Percentiles rank a stretch among this genome's conserved stretches.
Conservation (phyloP, 768 basidiomycete species). For the Russula virescens region DNA sequence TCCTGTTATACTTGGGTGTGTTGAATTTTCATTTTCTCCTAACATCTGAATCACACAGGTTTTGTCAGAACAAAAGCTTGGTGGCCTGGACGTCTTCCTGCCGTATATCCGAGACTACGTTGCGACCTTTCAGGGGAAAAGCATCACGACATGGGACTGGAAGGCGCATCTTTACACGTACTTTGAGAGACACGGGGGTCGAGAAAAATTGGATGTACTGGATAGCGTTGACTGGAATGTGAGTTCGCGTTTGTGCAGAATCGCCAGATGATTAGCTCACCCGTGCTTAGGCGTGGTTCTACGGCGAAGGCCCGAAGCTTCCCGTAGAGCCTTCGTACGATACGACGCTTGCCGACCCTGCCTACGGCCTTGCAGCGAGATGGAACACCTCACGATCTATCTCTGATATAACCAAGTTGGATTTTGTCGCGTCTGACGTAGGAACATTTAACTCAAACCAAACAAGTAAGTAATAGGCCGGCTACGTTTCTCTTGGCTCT, state of each 20-base stretch:
- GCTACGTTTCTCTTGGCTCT: not conserved
- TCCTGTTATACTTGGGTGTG: conserved; percentile 77
- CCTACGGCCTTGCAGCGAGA: conserved; percentile 62
- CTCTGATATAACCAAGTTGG: conserved; percentile 39
- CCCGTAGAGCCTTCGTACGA: conserved; percentile 77
- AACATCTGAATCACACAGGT: not conserved
- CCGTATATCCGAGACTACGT: conserved; percentile 84
- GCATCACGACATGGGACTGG: conserved; percentile 83
- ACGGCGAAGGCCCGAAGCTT: conserved; percentile 69
- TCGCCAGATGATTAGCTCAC: not conserved
- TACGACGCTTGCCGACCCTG: conserved; percentile 56
- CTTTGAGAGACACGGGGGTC: conserved; percentile 51
- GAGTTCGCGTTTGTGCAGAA: conserved; percentile 26
- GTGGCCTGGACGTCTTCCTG: conserved; percentile 78
- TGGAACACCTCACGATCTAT: conserved; percentile 64
- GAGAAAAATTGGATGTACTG: conserved; percentile 58
- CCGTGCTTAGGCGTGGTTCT: conserved; percentile 61
- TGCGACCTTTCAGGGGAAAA: conserved; percentile 71
- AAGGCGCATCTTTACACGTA: conserved; percentile 71
- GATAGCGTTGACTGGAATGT: conserved; percentile 77
- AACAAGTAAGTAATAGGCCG: conserved; percentile 45
- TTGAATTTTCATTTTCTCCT: not conserved
- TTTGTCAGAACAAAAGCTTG: conserved; percentile 55
- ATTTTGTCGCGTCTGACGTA: conserved; percentile 58
- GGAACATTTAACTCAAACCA: conserved; percentile 66